phyloP scores from a whole-genome alignment of 495 filamentous ascomycete species.

The Pseudotulostoma volvatum region DNA sequence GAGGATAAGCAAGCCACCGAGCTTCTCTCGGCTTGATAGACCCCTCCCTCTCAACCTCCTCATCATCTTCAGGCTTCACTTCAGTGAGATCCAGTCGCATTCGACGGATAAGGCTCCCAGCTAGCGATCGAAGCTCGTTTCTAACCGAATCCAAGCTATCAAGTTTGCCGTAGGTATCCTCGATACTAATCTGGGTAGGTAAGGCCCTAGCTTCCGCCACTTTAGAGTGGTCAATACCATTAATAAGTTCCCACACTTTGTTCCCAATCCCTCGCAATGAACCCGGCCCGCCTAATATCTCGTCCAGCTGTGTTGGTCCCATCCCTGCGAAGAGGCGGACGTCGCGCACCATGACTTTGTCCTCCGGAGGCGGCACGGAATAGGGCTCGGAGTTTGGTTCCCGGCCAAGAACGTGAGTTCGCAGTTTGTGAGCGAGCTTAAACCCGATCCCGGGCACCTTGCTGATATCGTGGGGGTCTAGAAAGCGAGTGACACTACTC shows the following conservation, averaged over 20 bases:
- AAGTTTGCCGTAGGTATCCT: constrained; percentile 68
- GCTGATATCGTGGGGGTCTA: constrained; percentile 62
- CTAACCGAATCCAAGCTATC: constrained; percentile 41
- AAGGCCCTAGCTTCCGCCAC: constrained; percentile 55
- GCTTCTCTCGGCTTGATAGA: too few relatives aligned
- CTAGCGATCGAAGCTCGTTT: constrained; percentile 46
- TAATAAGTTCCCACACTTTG: constrained; percentile 65
- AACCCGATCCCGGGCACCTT: constrained; percentile 77
- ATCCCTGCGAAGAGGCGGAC: constrained; percentile 46
- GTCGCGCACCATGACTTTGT: constrained; percentile 45
- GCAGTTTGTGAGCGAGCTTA: constrained; percentile 55
- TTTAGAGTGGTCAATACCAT: constrained; percentile 43
- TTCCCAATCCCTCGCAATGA: constrained; percentile 48
- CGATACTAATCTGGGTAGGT: constrained; percentile 84
- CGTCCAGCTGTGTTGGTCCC: constrained; percentile 41
- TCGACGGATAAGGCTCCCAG: constrained; percentile 54
- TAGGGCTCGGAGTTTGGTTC: constrained; percentile 20
- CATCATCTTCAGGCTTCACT: constrained; percentile 20
- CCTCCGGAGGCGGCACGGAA: constrained; percentile 14
- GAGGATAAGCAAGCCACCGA: constrained; percentile 52
- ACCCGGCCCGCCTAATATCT: constrained; percentile 51
- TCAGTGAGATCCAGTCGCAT: constrained; percentile 64
- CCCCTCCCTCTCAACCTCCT: constrained; percentile 6
- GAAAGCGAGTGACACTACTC: constrained; percentile 46
- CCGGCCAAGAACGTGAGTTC: constrained; percentile 38